Conservation (phyloP, 768 basidiomycete species). For the Lactarius tabidus region DNA sequence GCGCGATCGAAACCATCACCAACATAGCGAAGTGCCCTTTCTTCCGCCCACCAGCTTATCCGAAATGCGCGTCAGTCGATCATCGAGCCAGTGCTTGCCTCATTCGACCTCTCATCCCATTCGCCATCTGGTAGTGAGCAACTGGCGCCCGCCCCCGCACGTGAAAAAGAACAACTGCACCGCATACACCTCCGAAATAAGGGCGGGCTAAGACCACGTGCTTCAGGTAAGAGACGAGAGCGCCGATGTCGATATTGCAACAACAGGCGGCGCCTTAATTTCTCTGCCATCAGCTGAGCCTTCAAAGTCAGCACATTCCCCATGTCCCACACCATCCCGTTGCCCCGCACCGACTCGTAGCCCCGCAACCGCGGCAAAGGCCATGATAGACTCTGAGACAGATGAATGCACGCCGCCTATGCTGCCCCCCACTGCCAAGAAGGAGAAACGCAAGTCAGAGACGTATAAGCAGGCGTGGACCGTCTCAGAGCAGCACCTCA, state of each 20-base stretch:
- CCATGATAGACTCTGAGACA: too few relatives aligned
- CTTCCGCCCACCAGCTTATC: constrained; percentile 56
- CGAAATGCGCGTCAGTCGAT: constrained; percentile 47
- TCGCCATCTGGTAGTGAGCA: too few relatives aligned
- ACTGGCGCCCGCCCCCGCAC: too few relatives aligned
- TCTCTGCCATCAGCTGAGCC: constrained; percentile 4
- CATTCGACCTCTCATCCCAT: too few relatives aligned
- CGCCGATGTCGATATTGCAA: too few relatives aligned
- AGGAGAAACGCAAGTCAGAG: constrained; percentile 49
- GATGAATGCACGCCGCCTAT: too few relatives aligned
- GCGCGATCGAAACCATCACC: constrained; percentile 39
- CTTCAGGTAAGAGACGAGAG: constrained; percentile 54
- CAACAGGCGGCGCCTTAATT: not conserved
- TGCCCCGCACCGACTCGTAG: constrained; percentile 1
- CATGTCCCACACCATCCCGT: constrained; percentile 9
- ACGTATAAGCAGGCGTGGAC: constrained; percentile 86
- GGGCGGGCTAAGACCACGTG: constrained; percentile 28
- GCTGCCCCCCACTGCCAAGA: constrained; percentile 17
- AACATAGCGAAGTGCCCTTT: constrained; percentile 44
- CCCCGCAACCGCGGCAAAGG: constrained; percentile 10
- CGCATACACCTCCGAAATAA: constrained; percentile 51
- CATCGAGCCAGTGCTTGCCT: constrained; percentile 46
- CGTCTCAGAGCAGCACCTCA: constrained; percentile 70
- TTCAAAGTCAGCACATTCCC: not conserved
- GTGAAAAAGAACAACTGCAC: too few relatives aligned